Evolutionary conservation across 495 filamentous ascomycete genomes (phyloP), one percentile per base, ranked within the genome.

Genomic region (Lindgomyces ingoldianus): DNA sequence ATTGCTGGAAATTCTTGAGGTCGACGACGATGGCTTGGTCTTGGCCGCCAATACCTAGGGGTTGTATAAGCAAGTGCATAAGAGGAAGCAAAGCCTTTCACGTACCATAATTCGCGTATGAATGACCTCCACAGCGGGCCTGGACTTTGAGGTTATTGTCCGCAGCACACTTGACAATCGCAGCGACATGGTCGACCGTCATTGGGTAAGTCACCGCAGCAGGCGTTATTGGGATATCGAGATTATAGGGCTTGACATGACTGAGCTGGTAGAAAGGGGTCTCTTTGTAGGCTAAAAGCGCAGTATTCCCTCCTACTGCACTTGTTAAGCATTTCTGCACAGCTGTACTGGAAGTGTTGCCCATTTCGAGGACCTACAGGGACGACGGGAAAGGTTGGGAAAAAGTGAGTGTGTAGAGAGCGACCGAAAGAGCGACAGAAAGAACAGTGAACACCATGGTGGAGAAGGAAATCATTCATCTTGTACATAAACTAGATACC

Each of bases 1-100:
- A 84, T 12, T 82, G 69, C 60, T 87, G 77, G 41, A 83, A 69
- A 45, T 79, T 66, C 47, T 77, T 66, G 9, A 83, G 46, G 64
- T 83, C 73, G 45, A 84, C 68, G 1, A 80, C 76, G 12, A 84
- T 69, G 2, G 75, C 76, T 1, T 76, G 76, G 47, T 78, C 68
- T 14, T 57, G 44, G 27, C 81, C 80, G 30, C 81, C 81, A 3
- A 85, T 71, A 14, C 83, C 82, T 68, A 21, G 4, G 41, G 2
- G 27, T 27, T 57, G 21, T 60, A 30, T 57, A 50, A 41, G 25
- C 1, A 6, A 1, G 6, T 11, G 8, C 52, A 53, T 8, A 4
- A 16, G 27, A 33, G 9, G 21, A 19, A 21, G 52, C 3, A 12
- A 6, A 22, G 16, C n/a, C n/a, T 42, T 9, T n/a, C 9, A 45